These are phyloP conservation scores for Diaporthe nobilis DNA, from an alignment of 2,329 filamentous ascomycete genomes.

Conservation along the genomic window DNA sequence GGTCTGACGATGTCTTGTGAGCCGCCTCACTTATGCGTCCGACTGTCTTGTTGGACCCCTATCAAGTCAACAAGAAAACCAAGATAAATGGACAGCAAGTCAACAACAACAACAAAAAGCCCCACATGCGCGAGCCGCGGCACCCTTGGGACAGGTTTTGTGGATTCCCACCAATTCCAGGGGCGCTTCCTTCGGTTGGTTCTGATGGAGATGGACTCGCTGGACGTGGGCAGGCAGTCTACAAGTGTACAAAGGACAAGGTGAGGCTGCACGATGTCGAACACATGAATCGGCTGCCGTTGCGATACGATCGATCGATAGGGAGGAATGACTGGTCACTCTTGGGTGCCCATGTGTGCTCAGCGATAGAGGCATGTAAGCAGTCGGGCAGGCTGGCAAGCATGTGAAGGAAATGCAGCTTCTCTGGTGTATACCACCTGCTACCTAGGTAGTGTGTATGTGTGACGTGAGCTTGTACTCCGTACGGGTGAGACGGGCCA, in stretches of 20 bases:
- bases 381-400: background rate
- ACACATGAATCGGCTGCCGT: constrained; percentile 7
- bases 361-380: background rate
- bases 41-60: background rate
- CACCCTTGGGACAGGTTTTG: background rate
- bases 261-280: constrained; percentile 4
- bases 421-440: background rate
- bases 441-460: no score
- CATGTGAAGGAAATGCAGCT: constrained; percentile 5
- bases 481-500: background rate
- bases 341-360: constrained; percentile 15
- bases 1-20: constrained; percentile 4
- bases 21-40: constrained; percentile 14
- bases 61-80: constrained; percentile 7
- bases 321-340: constrained; percentile 12
- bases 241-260: background rate
- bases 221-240: background rate
- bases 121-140: constrained; percentile 8
- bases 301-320: constrained; percentile 21
- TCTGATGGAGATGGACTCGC: background rate
- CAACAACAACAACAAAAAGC: constrained; percentile 8
- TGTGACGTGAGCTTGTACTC: constrained; percentile 9
- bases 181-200: background rate
- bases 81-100: constrained; percentile 13
- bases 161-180: constrained; percentile 2